Evolutionary conservation across 768 basidiomycete species (phyloP).

Genomic region (Hemileccinum rubropunctum): DNA sequence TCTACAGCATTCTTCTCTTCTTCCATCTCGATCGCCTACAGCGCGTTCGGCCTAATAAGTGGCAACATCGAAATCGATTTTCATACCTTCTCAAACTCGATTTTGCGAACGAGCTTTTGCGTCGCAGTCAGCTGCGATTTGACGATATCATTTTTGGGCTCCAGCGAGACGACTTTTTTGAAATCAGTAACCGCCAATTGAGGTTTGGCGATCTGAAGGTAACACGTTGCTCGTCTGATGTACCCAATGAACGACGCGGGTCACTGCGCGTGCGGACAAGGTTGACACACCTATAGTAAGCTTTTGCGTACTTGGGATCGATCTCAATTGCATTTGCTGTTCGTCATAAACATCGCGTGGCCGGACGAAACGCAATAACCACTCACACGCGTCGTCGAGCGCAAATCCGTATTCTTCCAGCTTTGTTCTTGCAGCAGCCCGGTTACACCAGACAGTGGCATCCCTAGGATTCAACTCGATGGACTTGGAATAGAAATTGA

Average conservation of each 20-base stretch:
- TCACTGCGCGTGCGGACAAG: background rate
- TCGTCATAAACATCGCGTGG: constrained; percentile 16
- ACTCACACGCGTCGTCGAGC: constrained; percentile 80
- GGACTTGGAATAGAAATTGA: constrained; percentile 77
- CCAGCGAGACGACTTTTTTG: constrained; percentile 76
- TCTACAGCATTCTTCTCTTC: constrained; percentile 80
- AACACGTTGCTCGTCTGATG: constrained; percentile 79
- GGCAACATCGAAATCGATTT: background rate
- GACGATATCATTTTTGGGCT: constrained; percentile 83
- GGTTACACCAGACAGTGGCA: constrained; percentile 90
- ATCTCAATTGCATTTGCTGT: constrained; percentile 82
- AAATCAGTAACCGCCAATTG: constrained; percentile 86
- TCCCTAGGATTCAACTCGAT: constrained; percentile 88
- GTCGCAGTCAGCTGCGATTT: constrained; percentile 81
- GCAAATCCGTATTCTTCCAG: constrained; percentile 94
- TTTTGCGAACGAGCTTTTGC: constrained; percentile 84
- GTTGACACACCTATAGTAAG: constrained; percentile 68
- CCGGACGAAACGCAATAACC: constrained; percentile 1
- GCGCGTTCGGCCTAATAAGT: constrained; percentile 2
- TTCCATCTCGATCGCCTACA: constrained; percentile 87
- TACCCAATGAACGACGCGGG: background rate
- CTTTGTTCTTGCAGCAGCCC: constrained; percentile 90
- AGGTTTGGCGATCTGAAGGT: constrained; percentile 86
- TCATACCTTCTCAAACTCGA: constrained; percentile 87
- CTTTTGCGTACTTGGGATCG: constrained; percentile 89